These are phyloP conservation scores for Lichtheimia hyalospora DNA, from an alignment of 371 early-diverging fungal genomes.

Conservation along the genomic window DNA sequence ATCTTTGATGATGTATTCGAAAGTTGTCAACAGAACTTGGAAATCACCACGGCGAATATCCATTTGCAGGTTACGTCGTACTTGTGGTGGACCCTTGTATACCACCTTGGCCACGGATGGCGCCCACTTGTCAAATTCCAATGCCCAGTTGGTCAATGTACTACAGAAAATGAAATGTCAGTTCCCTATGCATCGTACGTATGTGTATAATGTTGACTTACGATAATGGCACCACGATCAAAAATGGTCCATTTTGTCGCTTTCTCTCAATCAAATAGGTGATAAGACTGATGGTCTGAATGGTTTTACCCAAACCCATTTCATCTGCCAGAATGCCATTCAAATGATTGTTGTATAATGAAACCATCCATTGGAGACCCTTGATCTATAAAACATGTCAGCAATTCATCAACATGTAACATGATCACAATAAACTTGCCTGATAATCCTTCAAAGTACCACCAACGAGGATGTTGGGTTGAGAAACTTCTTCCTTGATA, in stretches of 20 bases:
- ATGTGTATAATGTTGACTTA: conserved; percentile 48
- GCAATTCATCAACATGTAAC: neutral
- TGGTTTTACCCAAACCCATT: conserved; percentile 97
- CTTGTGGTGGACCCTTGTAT: conserved; percentile 84
- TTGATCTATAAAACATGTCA: conserved; percentile 53
- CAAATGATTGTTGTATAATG: conserved; percentile 93
- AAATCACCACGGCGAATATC: conserved; percentile 77
- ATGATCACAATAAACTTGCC: conserved; percentile 17
- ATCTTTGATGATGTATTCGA: conserved; percentile 96
- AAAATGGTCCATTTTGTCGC: conserved; percentile 88
- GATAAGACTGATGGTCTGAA: conserved; percentile 98
- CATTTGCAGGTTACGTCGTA: conserved; percentile 71
- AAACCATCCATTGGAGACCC: conserved; percentile 98
- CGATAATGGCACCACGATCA: conserved; percentile 93
- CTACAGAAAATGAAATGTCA: conserved; percentile 5
- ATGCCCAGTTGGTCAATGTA: conserved; percentile 95
- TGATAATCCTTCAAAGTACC: conserved; percentile 98
- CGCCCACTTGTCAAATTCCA: conserved; percentile 98
- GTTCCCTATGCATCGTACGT: neutral
- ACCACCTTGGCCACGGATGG: conserved; percentile 87
- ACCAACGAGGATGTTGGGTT: conserved; percentile 84
- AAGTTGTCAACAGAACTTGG: conserved; percentile 97
- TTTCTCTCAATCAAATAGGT: conserved; percentile 93
- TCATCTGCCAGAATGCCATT: conserved; percentile 99
- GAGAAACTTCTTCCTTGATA: conserved; percentile 77